Conservation (phyloP, 2,329 filamentous ascomycete species). For the Leptographium galeiforme region DNA sequence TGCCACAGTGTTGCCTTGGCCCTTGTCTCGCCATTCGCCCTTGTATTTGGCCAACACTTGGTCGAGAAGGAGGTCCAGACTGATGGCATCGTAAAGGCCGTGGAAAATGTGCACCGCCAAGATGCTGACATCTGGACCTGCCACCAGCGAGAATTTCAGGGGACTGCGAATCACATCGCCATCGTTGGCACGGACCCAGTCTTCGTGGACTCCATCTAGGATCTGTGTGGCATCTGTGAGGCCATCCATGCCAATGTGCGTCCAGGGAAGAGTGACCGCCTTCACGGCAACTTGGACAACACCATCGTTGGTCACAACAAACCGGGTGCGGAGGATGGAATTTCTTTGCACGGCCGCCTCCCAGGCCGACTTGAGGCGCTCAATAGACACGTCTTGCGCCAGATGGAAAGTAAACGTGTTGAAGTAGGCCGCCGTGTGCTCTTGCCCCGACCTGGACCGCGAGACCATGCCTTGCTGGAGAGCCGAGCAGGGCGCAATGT, state of each 20-base stretch:
- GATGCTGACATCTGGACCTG: slow-evolving; percentile 12
- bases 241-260: slow-evolving; percentile 16
- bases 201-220: slow-evolving; percentile 22
- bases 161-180: slow-evolving; percentile 33
- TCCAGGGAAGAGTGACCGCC: slow-evolving; percentile 28
- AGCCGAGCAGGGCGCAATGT: slow-evolving; percentile 69
- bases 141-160: slow-evolving; percentile 33
- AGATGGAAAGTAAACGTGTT: slow-evolving; percentile 57
- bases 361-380: slow-evolving; percentile 45
- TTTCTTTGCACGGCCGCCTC: slow-evolving; percentile 31
- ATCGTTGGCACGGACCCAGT: slow-evolving; percentile 43
- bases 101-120: slow-evolving; percentile 67
- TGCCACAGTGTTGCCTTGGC: slow-evolving; percentile 23
- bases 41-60: slow-evolving; percentile 41
- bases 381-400: slow-evolving; percentile 24
- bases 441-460: slow-evolving; percentile 40
- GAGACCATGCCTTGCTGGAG: slow-evolving; percentile 80
- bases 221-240: slow-evolving; percentile 19
- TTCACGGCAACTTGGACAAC: slow-evolving; percentile 59
- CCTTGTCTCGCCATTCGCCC: slow-evolving; percentile 7
- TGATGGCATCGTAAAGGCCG: slow-evolving; percentile 74
- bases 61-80: slow-evolving; percentile 54
- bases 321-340: slow-evolving; percentile 59
- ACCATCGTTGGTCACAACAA: slow-evolving; percentile 60
- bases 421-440: slow-evolving; percentile 50